Base-by-base conservation (phyloP, 2,329 filamentous ascomycete species). In the Cladobotryum mycophilum region DNA sequence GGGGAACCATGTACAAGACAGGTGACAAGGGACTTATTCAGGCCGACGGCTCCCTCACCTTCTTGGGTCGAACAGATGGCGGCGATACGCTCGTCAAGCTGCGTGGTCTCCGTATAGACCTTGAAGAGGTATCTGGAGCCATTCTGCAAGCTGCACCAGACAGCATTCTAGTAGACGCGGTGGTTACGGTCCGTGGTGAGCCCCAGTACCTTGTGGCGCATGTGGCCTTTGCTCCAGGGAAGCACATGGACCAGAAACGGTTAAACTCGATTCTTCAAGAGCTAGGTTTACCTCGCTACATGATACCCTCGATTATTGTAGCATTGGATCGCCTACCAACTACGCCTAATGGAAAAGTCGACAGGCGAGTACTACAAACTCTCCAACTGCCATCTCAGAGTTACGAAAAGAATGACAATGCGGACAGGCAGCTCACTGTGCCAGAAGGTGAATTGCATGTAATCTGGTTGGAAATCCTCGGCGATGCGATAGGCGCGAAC, bases 51-150 rank as follows among this genome's bases (percentile, higher is more conserved):
- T 53, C 58, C 0, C 56, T 76, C 0, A 46, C 63, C 1, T 59
- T 70, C 34, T 46, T 64, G 5, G 70, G 70, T 0, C 67, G 73
- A 0, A 67, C 70, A 2, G 20, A 42, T 25, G 59, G 51, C 1
- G 70, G 69, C 3, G 71, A 76, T 46, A 71, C 66, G 1, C 67
- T 74, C 36, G 59, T 77, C 54, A 78, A 78, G 56, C 57, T 78
- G 1, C 61, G 66, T 2, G 74, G 73, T 1, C 46, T 72, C 2
- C 65, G 72, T 1, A 68, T 78, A 17, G 75, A 80, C 13, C 58
- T 80, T 1, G 57, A 61, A 3, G 78, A 80, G 5, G 49, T 67
- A 4, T 60, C 59, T 22, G 44, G 45, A 1, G 54, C 53, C 2
- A 56, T 67, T 3, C n/a, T 66, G 17, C 38, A 54, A 8, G 47